Evolutionary conservation across 2,329 filamentous ascomycete species (phyloP).

Genomic region (Emericellopsis atlantica): DNA sequence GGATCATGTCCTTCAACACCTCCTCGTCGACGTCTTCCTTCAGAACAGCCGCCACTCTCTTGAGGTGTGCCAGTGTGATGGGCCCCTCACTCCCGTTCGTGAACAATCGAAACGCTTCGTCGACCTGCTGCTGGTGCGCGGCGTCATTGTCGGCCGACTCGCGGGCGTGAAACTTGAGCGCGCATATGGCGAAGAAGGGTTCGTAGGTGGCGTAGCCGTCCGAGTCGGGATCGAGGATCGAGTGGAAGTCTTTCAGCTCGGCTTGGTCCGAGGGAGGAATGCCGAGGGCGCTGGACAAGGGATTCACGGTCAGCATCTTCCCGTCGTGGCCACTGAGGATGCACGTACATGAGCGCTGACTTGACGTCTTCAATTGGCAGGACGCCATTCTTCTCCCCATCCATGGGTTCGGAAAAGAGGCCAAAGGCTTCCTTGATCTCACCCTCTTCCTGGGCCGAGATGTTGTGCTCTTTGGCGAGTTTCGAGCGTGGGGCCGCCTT

Average conservation of each 20-base stretch:
- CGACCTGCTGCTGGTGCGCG: conserved; percentile 53
- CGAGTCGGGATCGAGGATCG: conserved; percentile 69
- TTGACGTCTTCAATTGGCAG: conserved; percentile 56
- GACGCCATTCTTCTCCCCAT: conserved; percentile 61
- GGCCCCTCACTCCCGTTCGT: conserved; percentile 39
- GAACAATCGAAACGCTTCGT: conserved; percentile 75
- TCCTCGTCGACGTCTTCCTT: conserved; percentile 79
- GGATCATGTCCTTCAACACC: conserved; percentile 81
- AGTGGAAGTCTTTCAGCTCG: conserved; percentile 66
- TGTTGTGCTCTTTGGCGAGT: conserved; percentile 83
- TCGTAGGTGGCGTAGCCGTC: conserved; percentile 69
- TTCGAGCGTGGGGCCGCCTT: conserved; percentile 52
- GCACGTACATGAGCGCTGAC: conserved; percentile 56
- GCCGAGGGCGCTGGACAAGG: conserved; percentile 59
- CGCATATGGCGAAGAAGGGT: conserved; percentile 77
- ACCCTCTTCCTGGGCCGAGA: conserved; percentile 70
- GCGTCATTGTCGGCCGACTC: conserved; percentile 36
- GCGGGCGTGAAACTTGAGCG: conserved; percentile 64
- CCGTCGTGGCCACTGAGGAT: background rate
- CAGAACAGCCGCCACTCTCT: conserved; percentile 65
- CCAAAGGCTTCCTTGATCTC: conserved; percentile 87
- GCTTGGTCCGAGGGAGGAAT: conserved; percentile 49
- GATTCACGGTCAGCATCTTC: background rate
- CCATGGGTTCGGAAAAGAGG: conserved; percentile 62
- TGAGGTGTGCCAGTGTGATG: conserved; percentile 73